Evolutionary conservation across 2,329 filamentous ascomycete species (phyloP), one percentile per base, ranked within the genome.

Genomic region (Pseudogymnoascus sp.): DNA sequence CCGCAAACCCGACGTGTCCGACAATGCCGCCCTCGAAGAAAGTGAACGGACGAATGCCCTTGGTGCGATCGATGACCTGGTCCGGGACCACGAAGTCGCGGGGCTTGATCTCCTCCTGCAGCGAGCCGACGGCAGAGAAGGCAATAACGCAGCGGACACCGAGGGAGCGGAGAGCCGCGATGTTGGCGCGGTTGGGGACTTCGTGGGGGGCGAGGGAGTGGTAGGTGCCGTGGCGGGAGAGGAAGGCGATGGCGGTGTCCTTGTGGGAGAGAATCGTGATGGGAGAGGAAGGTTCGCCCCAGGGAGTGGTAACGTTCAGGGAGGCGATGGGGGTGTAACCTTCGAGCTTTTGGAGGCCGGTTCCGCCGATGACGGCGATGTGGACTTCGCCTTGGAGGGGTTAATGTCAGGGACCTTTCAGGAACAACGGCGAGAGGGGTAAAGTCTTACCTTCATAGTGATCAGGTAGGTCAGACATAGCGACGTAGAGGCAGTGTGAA

Each of bases 11-110:
- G 50, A 97, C 90, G 76, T 99, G 95, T 38, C 90, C 91, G 15
- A 99, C 95, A 68, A 96, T 85, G 31, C 95, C 95, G 69, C 85
- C 86, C 77, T 93, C 90, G 75, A 97, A 99, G 80, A 96, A 99
- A 26, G 95, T 97, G 76, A 93, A 97, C 1, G 93, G 92, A 7
- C 95, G 84, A 67, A 96, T 82, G 62, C 72, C 95, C 84, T 97
- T 97, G 69, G 93, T 97, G 67, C 93, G 90, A 79, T 99, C 95
- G 74, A 97, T 97, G 75, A 96, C 85, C 80, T 99, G 95, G 78
- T 97, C 92, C 0, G 93, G 95, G 11, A 99, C 84, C 61, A 97
- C 90, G 76, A 99, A 99, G 80, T 99, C 95, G 78, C 95, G 89
- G 47, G 95, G 95, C 78, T 90, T 91, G 76, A 99, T 93, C 73